phyloP scores from a whole-genome alignment of 2,329 filamentous ascomycete genomes.

The Calonectria pseudoturangicola region DNA sequence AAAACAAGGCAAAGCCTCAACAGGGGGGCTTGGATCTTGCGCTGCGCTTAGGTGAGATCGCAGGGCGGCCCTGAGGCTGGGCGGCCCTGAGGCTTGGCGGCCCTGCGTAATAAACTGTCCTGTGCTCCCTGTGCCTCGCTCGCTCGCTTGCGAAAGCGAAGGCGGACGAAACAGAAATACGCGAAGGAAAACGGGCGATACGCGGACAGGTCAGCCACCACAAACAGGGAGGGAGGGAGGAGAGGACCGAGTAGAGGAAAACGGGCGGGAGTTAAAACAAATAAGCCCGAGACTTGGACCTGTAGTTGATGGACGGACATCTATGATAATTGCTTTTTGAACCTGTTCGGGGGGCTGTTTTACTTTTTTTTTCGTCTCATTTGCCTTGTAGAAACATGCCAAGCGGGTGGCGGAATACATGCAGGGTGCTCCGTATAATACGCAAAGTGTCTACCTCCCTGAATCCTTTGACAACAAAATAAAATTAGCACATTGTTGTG shows the following conservation, averaged over 20 bases:
- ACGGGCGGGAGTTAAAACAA: neutral
- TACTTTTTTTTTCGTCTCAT: neutral
- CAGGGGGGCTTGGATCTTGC: neutral
- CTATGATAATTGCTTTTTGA: neutral
- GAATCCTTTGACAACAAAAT: too few species aligned
- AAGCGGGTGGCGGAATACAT: too few species aligned
- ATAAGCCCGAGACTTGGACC: neutral
- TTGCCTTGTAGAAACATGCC: neutral
- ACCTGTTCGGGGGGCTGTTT: neutral
- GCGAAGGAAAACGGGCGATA: neutral
- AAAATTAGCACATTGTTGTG: too few species aligned
- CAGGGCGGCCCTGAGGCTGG: neutral
- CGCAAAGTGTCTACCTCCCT: too few species aligned
- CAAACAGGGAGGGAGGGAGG: too few species aligned
- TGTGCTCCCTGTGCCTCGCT: neutral
- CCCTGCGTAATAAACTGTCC: constrained; percentile 12
- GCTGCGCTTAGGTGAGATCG: neutral
- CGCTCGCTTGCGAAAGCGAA: neutral
- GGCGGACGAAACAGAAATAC: neutral
- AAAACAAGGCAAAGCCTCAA: too few species aligned
- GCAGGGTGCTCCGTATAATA: too few species aligned
- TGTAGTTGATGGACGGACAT: neutral
- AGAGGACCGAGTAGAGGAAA: neutral
- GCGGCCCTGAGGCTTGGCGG: neutral
- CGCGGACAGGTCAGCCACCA: neutral